Conservation (phyloP, 306 rosid species). For the Heteromeles arbutifolia region DNA sequence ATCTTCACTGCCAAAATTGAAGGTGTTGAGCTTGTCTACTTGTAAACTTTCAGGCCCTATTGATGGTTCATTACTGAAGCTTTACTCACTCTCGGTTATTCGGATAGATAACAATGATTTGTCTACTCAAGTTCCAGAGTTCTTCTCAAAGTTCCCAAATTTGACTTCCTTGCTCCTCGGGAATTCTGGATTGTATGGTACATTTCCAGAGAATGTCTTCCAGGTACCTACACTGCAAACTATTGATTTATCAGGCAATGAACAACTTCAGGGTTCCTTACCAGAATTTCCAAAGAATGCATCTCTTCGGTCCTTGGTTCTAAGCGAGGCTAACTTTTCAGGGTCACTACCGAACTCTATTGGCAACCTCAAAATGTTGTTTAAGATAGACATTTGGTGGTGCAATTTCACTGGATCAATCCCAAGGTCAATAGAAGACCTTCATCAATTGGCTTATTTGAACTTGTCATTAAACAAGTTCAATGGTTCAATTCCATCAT, state of each 20-base stretch:
- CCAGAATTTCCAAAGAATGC: slow-evolving; percentile 8
- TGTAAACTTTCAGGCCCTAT: slow-evolving; percentile 13
- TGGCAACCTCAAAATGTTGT: slow-evolving; percentile 11
- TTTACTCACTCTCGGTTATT: slow-evolving; percentile 18
- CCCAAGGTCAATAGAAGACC: slow-evolving; percentile 11
- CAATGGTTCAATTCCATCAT: slow-evolving; percentile 26
- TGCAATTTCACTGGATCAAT: slow-evolving; percentile 23
- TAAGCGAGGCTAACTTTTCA: background rate
- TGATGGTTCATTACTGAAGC: slow-evolving; percentile 1
- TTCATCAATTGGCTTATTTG: slow-evolving; percentile 10
- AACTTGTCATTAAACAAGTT: slow-evolving; percentile 7
- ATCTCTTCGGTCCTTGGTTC: slow-evolving; percentile 4
- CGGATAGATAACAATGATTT: background rate
- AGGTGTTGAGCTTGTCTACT: slow-evolving; percentile 8
- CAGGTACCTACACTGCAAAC: slow-evolving; percentile 12
- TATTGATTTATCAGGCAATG: background rate
- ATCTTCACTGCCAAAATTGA: slow-evolving; percentile 15
- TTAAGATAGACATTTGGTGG: background rate
- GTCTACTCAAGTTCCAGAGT: slow-evolving; percentile 14
- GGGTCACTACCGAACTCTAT: slow-evolving; percentile 21
- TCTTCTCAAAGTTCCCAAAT: slow-evolving; percentile 11
- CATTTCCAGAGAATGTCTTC: slow-evolving; percentile 26
- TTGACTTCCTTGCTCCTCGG: slow-evolving; percentile 17
- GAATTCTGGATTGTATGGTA: background rate
- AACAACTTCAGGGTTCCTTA: slow-evolving; percentile 20